A percentile compares a stretch with the other conserved stretches of the same genome.
Conservation (phyloP, 2,329 filamentous ascomycete genomes). For the Penicillium sp. region DNA sequence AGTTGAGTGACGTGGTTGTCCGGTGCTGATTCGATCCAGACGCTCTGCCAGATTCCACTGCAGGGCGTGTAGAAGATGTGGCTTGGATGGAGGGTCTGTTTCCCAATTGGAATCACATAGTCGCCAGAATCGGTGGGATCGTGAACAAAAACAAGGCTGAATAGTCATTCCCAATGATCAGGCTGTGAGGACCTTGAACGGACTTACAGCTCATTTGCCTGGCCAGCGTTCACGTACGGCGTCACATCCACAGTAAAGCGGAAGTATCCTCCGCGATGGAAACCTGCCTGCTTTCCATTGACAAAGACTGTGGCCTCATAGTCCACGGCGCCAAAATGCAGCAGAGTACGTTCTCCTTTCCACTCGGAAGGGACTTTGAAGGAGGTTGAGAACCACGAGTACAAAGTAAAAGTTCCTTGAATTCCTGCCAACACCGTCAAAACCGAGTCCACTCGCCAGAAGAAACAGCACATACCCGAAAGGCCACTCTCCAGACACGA, state of each 20-base stretch:
- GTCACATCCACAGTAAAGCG: slow-evolving; percentile 62
- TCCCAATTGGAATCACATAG: slow-evolving; percentile 63
- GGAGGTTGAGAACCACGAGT: slow-evolving; percentile 50
- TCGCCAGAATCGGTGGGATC: slow-evolving; percentile 62
- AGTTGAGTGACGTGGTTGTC: slow-evolving; percentile 57
- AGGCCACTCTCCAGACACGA: slow-evolving; percentile 56
- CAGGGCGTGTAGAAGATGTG: slow-evolving; percentile 69
- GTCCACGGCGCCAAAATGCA: slow-evolving; percentile 53
- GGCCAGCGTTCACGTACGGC: slow-evolving; percentile 39
- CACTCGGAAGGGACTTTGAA: slow-evolving; percentile 49
- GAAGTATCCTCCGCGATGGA: slow-evolving; percentile 61
- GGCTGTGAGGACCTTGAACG: not conserved
- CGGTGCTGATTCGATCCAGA: slow-evolving; percentile 67
- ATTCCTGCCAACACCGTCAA: slow-evolving; percentile 28
- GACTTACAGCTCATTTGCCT: slow-evolving; percentile 55
- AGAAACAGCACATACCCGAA: slow-evolving; percentile 38
- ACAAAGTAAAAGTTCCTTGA: slow-evolving; percentile 38
- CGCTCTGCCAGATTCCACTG: slow-evolving; percentile 71
- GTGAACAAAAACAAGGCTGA: slow-evolving; percentile 61
- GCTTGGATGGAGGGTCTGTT: slow-evolving; percentile 55
- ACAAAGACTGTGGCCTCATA: slow-evolving; percentile 57
- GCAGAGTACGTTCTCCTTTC: slow-evolving; percentile 42
- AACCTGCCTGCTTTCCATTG: slow-evolving; percentile 53
- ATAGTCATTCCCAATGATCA: not conserved
- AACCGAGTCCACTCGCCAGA: not conserved